Evolutionary conservation across 2,329 filamentous ascomycete species (phyloP).

Genomic region (Curvularia verruculosa): DNA sequence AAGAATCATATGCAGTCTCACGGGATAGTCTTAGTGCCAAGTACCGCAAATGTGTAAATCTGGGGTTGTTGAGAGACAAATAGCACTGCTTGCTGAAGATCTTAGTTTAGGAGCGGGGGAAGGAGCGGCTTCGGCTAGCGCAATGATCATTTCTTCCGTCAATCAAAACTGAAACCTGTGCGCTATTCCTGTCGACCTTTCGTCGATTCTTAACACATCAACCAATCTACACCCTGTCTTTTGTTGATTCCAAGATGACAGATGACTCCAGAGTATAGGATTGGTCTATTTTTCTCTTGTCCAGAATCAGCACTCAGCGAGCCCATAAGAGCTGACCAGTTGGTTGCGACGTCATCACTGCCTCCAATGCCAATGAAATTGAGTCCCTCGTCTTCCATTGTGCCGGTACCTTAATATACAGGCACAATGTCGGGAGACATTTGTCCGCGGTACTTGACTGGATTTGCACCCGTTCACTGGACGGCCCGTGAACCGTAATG

Average conservation of each 20-base stretch:
- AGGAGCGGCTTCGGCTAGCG: slow-evolving; percentile 19
- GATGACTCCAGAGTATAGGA: background rate
- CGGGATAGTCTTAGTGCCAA: background rate
- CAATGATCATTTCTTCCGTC: slow-evolving; percentile 37
- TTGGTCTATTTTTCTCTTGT: background rate
- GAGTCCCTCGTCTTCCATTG: slow-evolving; percentile 11
- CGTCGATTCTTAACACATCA: background rate
- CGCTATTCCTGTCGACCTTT: slow-evolving; percentile 1
- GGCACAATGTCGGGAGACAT: slow-evolving; percentile 16
- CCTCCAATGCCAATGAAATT: background rate
- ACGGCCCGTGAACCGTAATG: slow-evolving; percentile 11
- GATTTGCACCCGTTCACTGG: background rate
- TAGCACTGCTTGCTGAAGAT: slow-evolving; percentile 15
- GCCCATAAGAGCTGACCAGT: background rate
- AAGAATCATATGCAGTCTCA: background rate
- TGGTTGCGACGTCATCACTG: background rate
- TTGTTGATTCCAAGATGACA: background rate
- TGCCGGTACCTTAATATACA: slow-evolving; percentile 22
- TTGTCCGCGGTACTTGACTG: slow-evolving; percentile 18
- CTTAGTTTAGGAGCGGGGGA: slow-evolving; percentile 23
- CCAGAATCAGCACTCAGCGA: background rate
- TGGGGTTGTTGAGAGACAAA: slow-evolving; percentile 1
- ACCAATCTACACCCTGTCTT: background rate
- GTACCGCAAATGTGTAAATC: background rate
- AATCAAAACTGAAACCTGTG: slow-evolving; percentile 23